Evolutionary conservation across 768 basidiomycete genomes (phyloP).

Genomic region (Auricularia sp.): DNA sequence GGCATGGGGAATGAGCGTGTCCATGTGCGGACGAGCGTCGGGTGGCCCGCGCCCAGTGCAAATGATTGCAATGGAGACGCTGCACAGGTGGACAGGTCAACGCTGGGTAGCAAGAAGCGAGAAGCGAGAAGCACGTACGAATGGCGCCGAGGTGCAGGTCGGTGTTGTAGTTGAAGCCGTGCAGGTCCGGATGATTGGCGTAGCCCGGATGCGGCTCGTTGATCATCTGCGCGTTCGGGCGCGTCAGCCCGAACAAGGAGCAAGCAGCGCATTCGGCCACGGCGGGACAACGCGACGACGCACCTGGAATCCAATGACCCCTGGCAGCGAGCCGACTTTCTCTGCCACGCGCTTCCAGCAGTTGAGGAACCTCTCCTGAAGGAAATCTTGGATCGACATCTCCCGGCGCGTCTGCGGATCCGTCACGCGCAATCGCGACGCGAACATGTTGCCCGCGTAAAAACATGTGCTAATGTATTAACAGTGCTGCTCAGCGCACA

Average conservation of each 20-base stretch:
- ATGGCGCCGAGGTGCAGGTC: slow-evolving; percentile 78
- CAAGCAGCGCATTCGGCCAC: background rate
- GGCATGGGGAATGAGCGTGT: slow-evolving; percentile 84
- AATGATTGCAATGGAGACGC: slow-evolving; percentile 85
- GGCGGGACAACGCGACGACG: slow-evolving; percentile 7
- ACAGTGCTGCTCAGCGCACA: background rate
- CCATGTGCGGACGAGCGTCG: slow-evolving; percentile 70
- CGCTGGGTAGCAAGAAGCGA: background rate
- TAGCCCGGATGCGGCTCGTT: slow-evolving; percentile 95
- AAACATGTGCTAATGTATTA: slow-evolving; percentile 60
- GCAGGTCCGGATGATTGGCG: slow-evolving; percentile 68
- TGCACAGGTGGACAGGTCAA: slow-evolving; percentile 15
- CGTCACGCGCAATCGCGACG: slow-evolving; percentile 59
- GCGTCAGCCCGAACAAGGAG: background rate
- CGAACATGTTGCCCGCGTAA: slow-evolving; percentile 84
- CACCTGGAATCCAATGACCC: slow-evolving; percentile 86
- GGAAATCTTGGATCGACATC: slow-evolving; percentile 65
- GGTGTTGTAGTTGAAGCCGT: slow-evolving; percentile 87
- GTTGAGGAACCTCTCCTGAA: slow-evolving; percentile 72
- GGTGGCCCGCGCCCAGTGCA: slow-evolving; percentile 81
- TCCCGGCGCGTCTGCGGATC: slow-evolving; percentile 30
- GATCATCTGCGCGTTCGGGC: slow-evolving; percentile 48
- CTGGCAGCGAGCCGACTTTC: slow-evolving; percentile 61
- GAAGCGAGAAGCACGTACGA: slow-evolving; percentile 38
- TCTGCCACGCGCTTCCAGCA: slow-evolving; percentile 63